Evolutionary conservation across 1,284 basidiomycete species (phyloP), one percentile per base, ranked within the genome.

Genomic region (Phlebopus sp.): DNA sequence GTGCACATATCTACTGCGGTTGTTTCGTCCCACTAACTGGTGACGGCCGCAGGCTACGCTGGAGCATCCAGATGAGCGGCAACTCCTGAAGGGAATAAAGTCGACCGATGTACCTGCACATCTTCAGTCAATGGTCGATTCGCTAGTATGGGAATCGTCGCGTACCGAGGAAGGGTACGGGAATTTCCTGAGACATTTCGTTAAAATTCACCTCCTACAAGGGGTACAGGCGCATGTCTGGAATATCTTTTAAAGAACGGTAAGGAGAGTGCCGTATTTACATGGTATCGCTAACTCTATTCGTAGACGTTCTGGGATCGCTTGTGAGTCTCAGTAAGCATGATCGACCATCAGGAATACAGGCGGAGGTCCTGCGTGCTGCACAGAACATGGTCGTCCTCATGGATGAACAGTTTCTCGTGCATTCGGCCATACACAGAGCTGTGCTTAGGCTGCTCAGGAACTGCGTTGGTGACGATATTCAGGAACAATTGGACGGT

Each of bases 201-300:
- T 43, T 30, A 30, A 50, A 42, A 5, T 51, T 54, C 49, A 52
- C 57, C 34, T 49, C 51, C 48, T 50, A 51, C 42, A 66, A 93
- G 91, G 50, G 81, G 77, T 10, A 92, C 90, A 3, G 93, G 93
- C 18, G 83, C 81, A 14, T 96, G 92, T 63, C 73, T 97, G 52
- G 96, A 97, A 68, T 92, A 92, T 67, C 76, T 97, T 25, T 71
- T 98, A 42, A 92, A 94, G 71, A 88, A 95, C 59, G 90, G 89
- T 88, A 53, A 44, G 70, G 51, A 41, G 41, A 41, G 25, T 10
- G 44, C 32, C 43, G 32, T 41, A 42, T 30, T n/a, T 27, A 15
- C 10, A 11, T 17, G 2, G 2, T 17, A 29, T 36, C 23, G 27
- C 50, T 60, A 23, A 59, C 14, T 34, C 35, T 9, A 35, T 37